Conservation (phyloP, 2,329 filamentous ascomycete genomes). For the Arachnopeziza araneosa region DNA sequence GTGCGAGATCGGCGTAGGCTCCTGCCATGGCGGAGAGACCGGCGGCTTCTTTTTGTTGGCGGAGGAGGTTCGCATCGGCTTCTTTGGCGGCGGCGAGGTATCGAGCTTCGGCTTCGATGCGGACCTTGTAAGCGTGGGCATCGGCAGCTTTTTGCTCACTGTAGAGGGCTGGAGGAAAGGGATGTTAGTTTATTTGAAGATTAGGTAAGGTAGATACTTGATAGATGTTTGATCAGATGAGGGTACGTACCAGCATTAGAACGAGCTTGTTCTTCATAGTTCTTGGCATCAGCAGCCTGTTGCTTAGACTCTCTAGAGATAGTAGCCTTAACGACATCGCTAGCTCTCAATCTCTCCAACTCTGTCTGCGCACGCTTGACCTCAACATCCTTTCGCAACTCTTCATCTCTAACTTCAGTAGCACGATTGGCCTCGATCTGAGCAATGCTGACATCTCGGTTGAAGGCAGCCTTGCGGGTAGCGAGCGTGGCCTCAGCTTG, state of each 20-base stretch:
- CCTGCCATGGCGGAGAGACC: slow-evolving; percentile 72
- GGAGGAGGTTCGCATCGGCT: slow-evolving; percentile 54
- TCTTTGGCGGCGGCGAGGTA: slow-evolving; percentile 37
- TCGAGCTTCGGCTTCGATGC: slow-evolving; percentile 36
- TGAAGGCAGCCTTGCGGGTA: slow-evolving; percentile 66
- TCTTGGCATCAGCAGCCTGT: slow-evolving; percentile 59
- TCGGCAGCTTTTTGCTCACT: slow-evolving; percentile 48
- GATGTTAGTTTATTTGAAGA: slow-evolving; percentile 27
- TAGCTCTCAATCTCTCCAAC: slow-evolving; percentile 72
- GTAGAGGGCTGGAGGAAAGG: slow-evolving; percentile 29
- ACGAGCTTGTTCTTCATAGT: slow-evolving; percentile 57
- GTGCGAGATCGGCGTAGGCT: slow-evolving; percentile 67
- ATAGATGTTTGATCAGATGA: not conserved
- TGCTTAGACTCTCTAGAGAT: slow-evolving; percentile 63
- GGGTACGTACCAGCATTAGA: slow-evolving; percentile 41
- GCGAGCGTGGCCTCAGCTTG: slow-evolving; percentile 70
- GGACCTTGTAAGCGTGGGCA: slow-evolving; percentile 41
- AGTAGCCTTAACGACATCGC: slow-evolving; percentile 71
- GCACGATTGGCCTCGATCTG: slow-evolving; percentile 68
- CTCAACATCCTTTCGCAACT: slow-evolving; percentile 74
- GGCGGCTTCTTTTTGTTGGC: slow-evolving; percentile 68
- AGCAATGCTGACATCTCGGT: slow-evolving; percentile 68
- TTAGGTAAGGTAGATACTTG: slow-evolving; percentile 19
- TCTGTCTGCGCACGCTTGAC: slow-evolving; percentile 72
- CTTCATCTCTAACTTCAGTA: slow-evolving; percentile 71